Conservation (phyloP, 23 red algal genomes). For the Gracilariopsis chorda region DNA sequence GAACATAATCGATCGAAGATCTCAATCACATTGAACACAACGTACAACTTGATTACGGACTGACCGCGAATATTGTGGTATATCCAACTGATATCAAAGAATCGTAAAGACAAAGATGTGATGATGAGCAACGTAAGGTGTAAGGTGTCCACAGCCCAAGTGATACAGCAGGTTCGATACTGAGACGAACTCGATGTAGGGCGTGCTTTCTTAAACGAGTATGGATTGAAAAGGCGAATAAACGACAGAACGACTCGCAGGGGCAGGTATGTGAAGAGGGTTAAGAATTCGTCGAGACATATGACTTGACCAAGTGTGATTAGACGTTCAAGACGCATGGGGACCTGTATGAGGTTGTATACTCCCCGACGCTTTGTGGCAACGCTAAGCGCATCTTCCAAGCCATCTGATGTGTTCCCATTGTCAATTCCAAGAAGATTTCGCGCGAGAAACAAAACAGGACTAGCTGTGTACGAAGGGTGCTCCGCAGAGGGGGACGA, state of each 20-base stretch:
- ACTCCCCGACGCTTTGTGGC: conserved; percentile 60
- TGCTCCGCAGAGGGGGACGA: not conserved
- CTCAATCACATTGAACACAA: conserved; percentile 95
- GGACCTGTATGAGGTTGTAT: conserved; percentile 86
- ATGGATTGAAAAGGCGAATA: not conserved
- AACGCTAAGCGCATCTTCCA: conserved; percentile 61
- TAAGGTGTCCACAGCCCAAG: conserved; percentile 24
- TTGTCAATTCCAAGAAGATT: conserved; percentile 5
- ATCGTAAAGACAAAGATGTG: conserved; percentile 9
- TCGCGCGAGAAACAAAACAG: not conserved
- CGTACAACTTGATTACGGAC: conserved; percentile 88
- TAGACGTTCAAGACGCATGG: conserved; percentile 65
- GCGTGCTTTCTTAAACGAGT: not conserved
- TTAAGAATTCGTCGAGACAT: conserved; percentile 83
- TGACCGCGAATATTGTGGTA: conserved; percentile 95
- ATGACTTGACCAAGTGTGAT: conserved; percentile 73
- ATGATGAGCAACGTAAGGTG: conserved; percentile 43
- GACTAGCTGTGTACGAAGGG: not conserved
- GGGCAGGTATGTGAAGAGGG: conserved; percentile 78
- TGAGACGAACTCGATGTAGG: not conserved
- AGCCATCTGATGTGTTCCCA: not conserved
- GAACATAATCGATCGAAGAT: conserved; percentile 85
- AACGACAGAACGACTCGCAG: conserved; percentile 7
- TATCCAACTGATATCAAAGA: conserved; percentile 68
- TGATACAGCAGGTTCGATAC: conserved; percentile 5